Conservation (phyloP, 768 basidiomycete species). For the Calocybe cyanea region DNA sequence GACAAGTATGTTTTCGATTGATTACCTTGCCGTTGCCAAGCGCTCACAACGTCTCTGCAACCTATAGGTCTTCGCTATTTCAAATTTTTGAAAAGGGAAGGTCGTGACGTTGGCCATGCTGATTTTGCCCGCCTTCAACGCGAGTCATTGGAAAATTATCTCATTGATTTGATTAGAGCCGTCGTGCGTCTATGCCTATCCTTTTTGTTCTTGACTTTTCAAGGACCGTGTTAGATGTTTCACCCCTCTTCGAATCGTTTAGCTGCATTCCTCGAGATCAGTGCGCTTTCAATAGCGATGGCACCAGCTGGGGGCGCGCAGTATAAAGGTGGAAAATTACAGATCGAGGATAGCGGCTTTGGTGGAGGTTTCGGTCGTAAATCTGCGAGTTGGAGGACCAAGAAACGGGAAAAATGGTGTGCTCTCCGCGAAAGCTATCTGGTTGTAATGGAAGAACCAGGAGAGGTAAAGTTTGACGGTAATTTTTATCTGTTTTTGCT, state of each 20-base stretch:
- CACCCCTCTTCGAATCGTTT: constrained; percentile 89
- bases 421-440: constrained; percentile 90
- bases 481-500: neutral
- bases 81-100: constrained; percentile 74
- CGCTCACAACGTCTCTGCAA: constrained; percentile 2
- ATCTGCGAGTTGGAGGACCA: constrained; percentile 53
- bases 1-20: constrained; percentile 47
- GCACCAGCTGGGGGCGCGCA: constrained; percentile 82
- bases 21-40: neutral
- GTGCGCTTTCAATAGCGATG: constrained; percentile 77
- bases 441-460: constrained; percentile 81
- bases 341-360: constrained; percentile 49
- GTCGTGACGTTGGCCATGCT: constrained; percentile 51
- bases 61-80: constrained; percentile 79
- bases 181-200: constrained; percentile 54
- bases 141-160: constrained; percentile 80
- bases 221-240: constrained; percentile 70
- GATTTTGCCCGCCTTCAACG: constrained; percentile 84
- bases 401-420: constrained; percentile 81
- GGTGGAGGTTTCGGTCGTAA: constrained; percentile 64
- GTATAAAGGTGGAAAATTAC: constrained; percentile 86
- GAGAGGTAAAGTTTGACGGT: constrained; percentile 56
- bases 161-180: constrained; percentile 81
- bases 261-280: constrained; percentile 88
- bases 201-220: neutral